Evolutionary conservation across 2,329 filamentous ascomycete species (phyloP).

Genomic region (Penicillium psychrosexuale): DNA sequence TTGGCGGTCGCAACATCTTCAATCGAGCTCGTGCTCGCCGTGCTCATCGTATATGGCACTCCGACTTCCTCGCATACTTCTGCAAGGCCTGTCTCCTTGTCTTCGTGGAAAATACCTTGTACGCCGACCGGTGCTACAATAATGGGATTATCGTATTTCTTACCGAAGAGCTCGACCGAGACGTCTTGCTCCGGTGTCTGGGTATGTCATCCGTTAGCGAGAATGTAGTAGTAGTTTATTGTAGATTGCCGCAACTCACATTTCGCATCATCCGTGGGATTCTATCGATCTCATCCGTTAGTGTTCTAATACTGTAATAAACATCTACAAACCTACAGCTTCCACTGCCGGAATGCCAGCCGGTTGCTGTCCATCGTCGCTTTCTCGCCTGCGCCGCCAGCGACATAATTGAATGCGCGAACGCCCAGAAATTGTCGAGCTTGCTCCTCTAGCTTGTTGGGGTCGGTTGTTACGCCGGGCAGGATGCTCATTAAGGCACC

Average conservation of each 20-base stretch:
- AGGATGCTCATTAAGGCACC: slow-evolving; percentile 50
- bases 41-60: slow-evolving; percentile 66
- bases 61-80: slow-evolving; percentile 58
- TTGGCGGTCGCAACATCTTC: slow-evolving; percentile 63
- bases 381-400: slow-evolving; percentile 60
- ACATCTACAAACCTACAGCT: slow-evolving; percentile 31
- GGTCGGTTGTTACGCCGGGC: slow-evolving; percentile 58
- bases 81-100: slow-evolving; percentile 63
- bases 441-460: slow-evolving; percentile 55
- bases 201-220: neutral
- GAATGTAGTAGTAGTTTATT: neutral
- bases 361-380: slow-evolving; percentile 61
- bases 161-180: slow-evolving; percentile 53
- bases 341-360: slow-evolving; percentile 55
- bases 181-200: slow-evolving; percentile 46
- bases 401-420: slow-evolving; percentile 58
- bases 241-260: slow-evolving; percentile 17
- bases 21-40: slow-evolving; percentile 61
- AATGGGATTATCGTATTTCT: slow-evolving; percentile 51
- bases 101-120: slow-evolving; percentile 63
- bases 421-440: slow-evolving; percentile 50
- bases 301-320: neutral
- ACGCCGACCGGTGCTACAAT: slow-evolving; percentile 68
- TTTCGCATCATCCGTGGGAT: slow-evolving; percentile 51
- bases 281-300: slow-evolving; percentile 32